Percentiles rank a stretch among this genome's conserved stretches.
Conservation (phyloP, 192 early-diverging fungal genomes). For the Rhizophagus clarus region DNA sequence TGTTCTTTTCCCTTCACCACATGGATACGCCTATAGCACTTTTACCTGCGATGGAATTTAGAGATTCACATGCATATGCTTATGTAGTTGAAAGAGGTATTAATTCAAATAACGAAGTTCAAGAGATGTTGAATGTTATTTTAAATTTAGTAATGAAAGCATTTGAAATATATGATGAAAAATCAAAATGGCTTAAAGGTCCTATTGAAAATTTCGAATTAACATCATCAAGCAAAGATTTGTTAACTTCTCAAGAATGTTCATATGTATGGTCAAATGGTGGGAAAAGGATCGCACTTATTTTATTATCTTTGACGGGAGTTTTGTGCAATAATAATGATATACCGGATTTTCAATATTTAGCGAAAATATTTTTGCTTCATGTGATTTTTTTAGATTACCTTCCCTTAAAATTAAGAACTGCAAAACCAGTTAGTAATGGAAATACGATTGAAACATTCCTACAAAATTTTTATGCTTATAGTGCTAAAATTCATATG, state of each 20-base stretch:
- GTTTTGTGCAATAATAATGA: not conserved
- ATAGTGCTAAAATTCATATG: not conserved
- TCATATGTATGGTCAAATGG: not conserved
- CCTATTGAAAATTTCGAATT: not conserved
- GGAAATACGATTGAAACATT: not conserved
- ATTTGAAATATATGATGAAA: not conserved
- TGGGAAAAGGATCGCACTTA: not conserved
- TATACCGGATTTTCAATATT: not conserved
- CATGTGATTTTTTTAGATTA: slow-evolving; percentile 29
- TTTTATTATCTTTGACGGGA: not conserved
- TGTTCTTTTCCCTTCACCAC: slow-evolving; percentile 7
- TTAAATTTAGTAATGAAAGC: too few species aligned
- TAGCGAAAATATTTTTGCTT: slow-evolving; percentile 23
- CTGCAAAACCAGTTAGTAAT: not conserved
- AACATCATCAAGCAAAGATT: not conserved
- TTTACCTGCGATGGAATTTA: slow-evolving; percentile 26
- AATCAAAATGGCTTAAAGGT: not conserved
- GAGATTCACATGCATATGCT: slow-evolving; percentile 17
- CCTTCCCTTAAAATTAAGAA: slow-evolving; percentile 23
- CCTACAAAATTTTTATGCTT: slow-evolving; percentile 13
- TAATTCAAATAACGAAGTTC: too few species aligned
- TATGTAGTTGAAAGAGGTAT: slow-evolving; percentile 13
- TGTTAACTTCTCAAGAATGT: not conserved
- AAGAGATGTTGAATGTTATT: too few species aligned
- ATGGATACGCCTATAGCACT: slow-evolving; percentile 22